Base-by-base conservation (phyloP, 805 yeast genomes). In the Lachancea dasiensis region DNA sequence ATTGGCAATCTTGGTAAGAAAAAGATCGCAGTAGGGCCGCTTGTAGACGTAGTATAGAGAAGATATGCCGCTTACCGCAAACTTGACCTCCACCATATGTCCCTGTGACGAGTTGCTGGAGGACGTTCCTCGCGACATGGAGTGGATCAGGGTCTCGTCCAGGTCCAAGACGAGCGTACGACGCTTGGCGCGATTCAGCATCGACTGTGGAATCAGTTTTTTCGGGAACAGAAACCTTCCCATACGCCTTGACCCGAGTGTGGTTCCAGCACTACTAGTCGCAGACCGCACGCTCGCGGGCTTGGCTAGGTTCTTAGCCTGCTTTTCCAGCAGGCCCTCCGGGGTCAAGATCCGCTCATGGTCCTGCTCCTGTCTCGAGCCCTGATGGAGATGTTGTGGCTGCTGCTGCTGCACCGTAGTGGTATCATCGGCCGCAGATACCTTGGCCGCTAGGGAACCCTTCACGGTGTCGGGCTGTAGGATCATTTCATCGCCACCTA, bases 131-230 rank as follows among this genome's bases (percentile, higher is more conserved):
- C 94, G 69, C 4, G 94, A 79, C 40, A 87, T 69, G 1, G 97
- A 87, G 58, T 92, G 98, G 40, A 92, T 87, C 39, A 92, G 65
- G 0, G 98, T 92, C 54, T 92, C 98, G 61, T 90, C 98, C 21
- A 92, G 71, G 56, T 92, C 98, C 17, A 92, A 67, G 1, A 92
- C 83, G 21, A 92, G 68, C 53, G 86, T 87, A 47, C 69, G 71
- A 43, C 49, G 65, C 49, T 57, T 68, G 63, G 49, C 51, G 4
- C 60, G 52, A 19, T 52, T 55, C 15, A 55, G 35, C 10, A 61
- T 52, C 5, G 64, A 60, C 39, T 49, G 55, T 13, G 65, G 65
- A n/a, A 62, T 69, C 60, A 67, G 47, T 34, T 63, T 67, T 30
- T 60, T 60, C 0, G 73, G 73, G 44, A 67, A 69, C 7, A 68